Conservation (phyloP, 495 filamentous ascomycete species). For the Podospora comata region DNA sequence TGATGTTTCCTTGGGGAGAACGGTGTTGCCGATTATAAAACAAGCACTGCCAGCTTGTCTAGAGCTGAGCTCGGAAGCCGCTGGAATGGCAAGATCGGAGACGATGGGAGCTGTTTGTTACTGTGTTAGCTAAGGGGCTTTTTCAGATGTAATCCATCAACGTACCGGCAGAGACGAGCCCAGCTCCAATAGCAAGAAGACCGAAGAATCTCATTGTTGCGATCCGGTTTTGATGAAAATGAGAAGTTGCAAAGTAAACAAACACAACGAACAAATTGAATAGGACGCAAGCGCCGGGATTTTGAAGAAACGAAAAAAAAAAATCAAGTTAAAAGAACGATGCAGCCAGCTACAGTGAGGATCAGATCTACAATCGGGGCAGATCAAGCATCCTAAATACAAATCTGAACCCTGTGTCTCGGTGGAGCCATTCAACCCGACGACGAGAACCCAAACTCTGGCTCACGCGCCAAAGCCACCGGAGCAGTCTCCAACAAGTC, state of each 20-base stretch:
- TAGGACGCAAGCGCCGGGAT: slow-evolving; percentile 10
- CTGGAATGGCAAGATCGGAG: neutral
- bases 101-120: slow-evolving; percentile 17
- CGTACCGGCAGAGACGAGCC: slow-evolving; percentile 18
- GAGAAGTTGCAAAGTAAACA: neutral
- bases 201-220: slow-evolving; percentile 19
- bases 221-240: neutral
- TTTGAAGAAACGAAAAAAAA: neutral
- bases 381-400: slow-evolving; percentile 4
- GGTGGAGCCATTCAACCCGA: neutral
- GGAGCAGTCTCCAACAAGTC: neutral
- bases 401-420: neutral
- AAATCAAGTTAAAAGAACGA: neutral
- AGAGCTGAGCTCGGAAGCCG: neutral
- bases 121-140: neutral
- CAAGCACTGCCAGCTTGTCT: slow-evolving; percentile 33
- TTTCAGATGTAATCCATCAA: neutral
- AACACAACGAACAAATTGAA: neutral
- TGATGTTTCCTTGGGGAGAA: slow-evolving; percentile 37
- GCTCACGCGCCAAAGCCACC: neutral
- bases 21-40: slow-evolving; percentile 44
- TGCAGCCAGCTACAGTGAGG: slow-evolving; percentile 17
- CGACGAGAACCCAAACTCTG: neutral
- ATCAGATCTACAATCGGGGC: slow-evolving; percentile 10
- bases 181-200: slow-evolving; percentile 16